Base-by-base conservation (phyloP, 805 yeast genomes). In the Blastobotrys parvus region DNA sequence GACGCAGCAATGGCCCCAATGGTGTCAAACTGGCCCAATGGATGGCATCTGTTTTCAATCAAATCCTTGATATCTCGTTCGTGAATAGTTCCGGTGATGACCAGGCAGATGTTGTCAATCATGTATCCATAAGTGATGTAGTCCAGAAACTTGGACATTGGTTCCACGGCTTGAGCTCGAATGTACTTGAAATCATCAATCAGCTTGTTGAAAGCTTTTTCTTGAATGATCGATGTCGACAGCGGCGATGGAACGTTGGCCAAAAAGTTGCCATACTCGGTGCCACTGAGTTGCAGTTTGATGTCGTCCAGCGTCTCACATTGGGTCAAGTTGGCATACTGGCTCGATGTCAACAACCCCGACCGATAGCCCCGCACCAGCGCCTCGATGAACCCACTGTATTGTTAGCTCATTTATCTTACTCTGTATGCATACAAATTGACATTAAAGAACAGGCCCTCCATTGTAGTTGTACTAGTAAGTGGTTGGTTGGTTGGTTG, bases 11-110 rank as follows among this genome's bases (percentile, higher is more conserved):
- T 72, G 0, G 97, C 90, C 29, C 98, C 98, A 53, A 92, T 75
- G 5, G 97, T 90, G 55, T 92, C 98, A 58, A 92, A 92, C 96
- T 97, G 89, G 36, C 99, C 99, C 54, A 92, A 71, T 0, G 98
- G 98, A 61, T 92, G 95, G 62, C 96, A 88, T 60, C 96, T 80
- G 46, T 79, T 78, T 57, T 92, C 72, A 41, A 94, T 82, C 58
- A 92, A 98, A 34, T 78, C 66, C 58, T 85, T 79, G 13, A 32
- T 32, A 64, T 94, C 96, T 57, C 97, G 76, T 58, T 89, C 94
- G 61, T 92, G 98, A 48, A 92, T 76, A 0, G 98, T 88, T 18
- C 99, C 99, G 1, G 97, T 89, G 58, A 92, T 90, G 82, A 92
- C 83, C 58, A 92, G 71, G 19, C 92, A 85, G 32, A 92, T 95